Conservation (phyloP, 108 stramenopile species). For the Nitzschia sp. region DNA sequence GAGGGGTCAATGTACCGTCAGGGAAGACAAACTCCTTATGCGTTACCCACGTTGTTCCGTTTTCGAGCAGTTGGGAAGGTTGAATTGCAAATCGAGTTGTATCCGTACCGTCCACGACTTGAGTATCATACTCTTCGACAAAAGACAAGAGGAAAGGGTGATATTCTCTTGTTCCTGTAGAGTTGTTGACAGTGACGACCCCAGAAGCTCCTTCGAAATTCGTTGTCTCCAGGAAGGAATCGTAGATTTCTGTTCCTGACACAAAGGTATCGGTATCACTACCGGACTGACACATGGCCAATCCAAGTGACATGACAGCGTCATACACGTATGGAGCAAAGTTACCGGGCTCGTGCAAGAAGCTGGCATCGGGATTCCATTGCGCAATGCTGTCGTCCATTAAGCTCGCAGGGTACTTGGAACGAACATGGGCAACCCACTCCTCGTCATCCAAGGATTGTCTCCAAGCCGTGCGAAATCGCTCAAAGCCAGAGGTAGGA, state of each 20-base stretch:
- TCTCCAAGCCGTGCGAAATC: not conserved
- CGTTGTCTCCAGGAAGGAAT: not conserved
- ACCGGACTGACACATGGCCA: constrained; percentile 1
- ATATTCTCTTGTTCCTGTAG: constrained; percentile 4
- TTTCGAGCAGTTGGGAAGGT: not conserved
- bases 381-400: not conserved
- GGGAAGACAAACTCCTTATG: not conserved
- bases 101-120: not conserved
- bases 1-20: constrained; percentile 1
- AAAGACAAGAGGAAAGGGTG: not conserved
- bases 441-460: not conserved
- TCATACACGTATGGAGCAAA: not conserved
- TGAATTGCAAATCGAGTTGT: not conserved
- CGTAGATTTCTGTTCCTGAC: constrained; percentile 2
- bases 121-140: not conserved
- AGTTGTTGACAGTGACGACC: not conserved
- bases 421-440: not conserved
- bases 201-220: constrained; percentile 6
- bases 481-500: not conserved
- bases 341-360: not conserved
- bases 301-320: not conserved
- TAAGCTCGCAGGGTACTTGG: not conserved
- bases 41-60: not conserved
- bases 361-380: constrained; percentile 1
- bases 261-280: not conserved